Conservation (phyloP, 306 rosid genomes). For the Potentilla sterilis region DNA sequence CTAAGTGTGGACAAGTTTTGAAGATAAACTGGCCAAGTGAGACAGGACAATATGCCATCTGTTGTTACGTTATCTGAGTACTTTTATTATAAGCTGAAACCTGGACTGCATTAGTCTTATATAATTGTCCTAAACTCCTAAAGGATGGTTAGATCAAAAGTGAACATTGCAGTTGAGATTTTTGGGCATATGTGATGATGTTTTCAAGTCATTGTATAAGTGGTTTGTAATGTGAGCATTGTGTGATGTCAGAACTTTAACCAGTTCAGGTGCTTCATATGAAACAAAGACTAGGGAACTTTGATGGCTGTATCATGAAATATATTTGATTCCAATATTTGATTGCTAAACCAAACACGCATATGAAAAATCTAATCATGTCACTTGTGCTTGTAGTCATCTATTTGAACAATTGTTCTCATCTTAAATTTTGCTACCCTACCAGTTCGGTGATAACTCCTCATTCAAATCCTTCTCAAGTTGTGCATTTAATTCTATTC, state of each 20-base stretch:
- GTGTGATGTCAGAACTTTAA: background rate
- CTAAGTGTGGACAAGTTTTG: conserved; percentile 62
- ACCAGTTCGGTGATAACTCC: too few species aligned
- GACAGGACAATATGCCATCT: conserved; percentile 76
- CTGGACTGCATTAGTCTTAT: background rate
- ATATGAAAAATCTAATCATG: too few species aligned
- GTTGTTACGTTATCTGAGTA: conserved; percentile 58
- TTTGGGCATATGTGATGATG: background rate
- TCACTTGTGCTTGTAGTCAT: too few species aligned
- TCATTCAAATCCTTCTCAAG: too few species aligned
- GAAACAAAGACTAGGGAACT: too few species aligned
- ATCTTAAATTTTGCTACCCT: too few species aligned
- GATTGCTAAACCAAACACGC: too few species aligned
- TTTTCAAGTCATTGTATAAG: background rate
- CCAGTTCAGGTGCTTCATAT: too few species aligned
- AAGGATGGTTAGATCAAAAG: background rate
- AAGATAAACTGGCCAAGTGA: conserved; percentile 76
- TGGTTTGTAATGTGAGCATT: background rate
- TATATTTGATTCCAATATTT: too few species aligned
- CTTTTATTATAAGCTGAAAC: background rate
- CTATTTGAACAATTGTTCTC: too few species aligned
- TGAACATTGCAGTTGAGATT: background rate
- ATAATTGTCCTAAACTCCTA: background rate
- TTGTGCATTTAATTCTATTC: too few species aligned
- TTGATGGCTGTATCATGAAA: too few species aligned